Base-by-base conservation (phyloP, 2,329 filamentous ascomycete genomes). In the Fusarium poae region DNA sequence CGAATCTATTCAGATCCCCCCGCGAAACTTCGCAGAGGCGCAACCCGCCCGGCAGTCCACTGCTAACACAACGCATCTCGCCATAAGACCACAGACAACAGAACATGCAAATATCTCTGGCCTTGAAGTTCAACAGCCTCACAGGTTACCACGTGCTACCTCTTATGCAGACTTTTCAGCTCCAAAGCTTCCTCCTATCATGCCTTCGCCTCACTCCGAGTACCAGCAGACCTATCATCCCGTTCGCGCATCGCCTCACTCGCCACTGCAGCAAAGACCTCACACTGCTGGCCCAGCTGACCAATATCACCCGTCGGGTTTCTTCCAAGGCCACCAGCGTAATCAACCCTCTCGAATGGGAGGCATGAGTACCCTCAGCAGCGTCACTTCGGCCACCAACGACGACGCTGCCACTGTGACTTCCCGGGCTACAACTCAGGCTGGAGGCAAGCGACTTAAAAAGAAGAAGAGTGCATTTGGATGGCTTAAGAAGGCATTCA, bases 391-490 rank as follows among this genome's bases (percentile, higher is more conserved):
- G 2, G 79, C 84, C 49, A 83, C 82, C 1, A 77, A 80, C 23
- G 79, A 83, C 40, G 79, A 80, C 2, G 69, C 75, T n/a, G 69
- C 70, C 13, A 74, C 75, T 12, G 69, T 72, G 11, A 71, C 71
- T 18, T 75, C 67, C 65, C 73, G 55, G 54, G 73, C 69, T n/a
- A 75, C 65, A 18, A 72, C 70, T 42, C 71, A 74, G 23, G 74
- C 77, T 3, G 76, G 74, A 20, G 76, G 78, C 25, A 81, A 81
- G 57, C 79, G 83, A 37, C 74, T 89, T 7, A 90, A 90, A 77
- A 91, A 90, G 81, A 90, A 90, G 81, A 84, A 87, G 67, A 90
- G 88, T 71, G 87, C 88, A 2, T 89, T 91, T 72, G 88, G 88
- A 3, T 91, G 88, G 88, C 77, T 91, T 57, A 90, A 90, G 77